These are phyloP conservation scores for Chrysophaeum taylorii DNA, from an alignment of 352 stramenopile genomes.

Conservation along the genomic window DNA sequence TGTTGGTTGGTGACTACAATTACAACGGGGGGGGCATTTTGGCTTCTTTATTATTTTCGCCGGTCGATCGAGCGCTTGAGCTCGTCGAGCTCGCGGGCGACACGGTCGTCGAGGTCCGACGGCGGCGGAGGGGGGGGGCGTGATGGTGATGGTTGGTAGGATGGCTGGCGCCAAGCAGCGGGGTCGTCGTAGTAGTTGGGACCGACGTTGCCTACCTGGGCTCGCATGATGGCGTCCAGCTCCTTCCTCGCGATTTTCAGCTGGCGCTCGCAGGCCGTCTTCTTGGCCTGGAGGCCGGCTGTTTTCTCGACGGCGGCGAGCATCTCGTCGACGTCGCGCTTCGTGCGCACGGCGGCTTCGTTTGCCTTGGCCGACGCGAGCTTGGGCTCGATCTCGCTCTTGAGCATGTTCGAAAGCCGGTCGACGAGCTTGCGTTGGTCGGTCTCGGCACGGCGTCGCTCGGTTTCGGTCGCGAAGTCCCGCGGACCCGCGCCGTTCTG, in stretches of 20 bases:
- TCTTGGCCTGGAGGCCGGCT: neutral
- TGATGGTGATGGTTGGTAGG: neutral
- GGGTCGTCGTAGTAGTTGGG: neutral
- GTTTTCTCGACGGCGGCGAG: neutral
- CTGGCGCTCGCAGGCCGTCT: neutral
- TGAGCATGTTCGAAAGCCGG: neutral
- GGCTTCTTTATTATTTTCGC: too few relatives aligned
- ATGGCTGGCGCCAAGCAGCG: neutral
- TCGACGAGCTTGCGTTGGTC: neutral
- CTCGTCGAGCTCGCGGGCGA: slow-evolving; percentile 2
- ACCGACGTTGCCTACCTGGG: neutral
- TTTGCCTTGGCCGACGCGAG: neutral
- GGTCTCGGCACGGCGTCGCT: neutral
- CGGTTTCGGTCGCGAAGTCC: neutral
- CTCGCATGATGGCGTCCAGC: neutral
- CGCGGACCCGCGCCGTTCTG: too few relatives aligned
- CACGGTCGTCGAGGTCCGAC: neutral
- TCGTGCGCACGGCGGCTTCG: neutral
- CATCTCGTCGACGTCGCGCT: neutral
- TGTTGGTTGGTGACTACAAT: too few relatives aligned
- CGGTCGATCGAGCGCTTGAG: neutral
- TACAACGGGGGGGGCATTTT: too few relatives aligned
- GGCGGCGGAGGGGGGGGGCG: neutral
- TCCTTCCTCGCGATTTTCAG: neutral
- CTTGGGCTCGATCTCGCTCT: neutral